These are phyloP conservation scores for Boletus rubroflammeus DNA, from an alignment of 768 basidiomycete genomes.

Conservation along the genomic window DNA sequence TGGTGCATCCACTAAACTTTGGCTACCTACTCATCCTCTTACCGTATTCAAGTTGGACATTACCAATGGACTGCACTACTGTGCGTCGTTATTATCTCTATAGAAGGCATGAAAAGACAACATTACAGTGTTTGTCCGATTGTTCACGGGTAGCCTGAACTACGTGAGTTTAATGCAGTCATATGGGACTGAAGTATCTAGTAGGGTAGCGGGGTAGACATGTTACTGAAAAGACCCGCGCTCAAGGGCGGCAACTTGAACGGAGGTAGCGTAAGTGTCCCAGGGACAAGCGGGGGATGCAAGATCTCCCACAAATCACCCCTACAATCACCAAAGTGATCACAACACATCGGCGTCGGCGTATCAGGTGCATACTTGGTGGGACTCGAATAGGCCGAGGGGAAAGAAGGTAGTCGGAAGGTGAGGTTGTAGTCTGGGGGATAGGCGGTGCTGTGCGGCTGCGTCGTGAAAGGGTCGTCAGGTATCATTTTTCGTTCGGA, in stretches of 20 bases:
- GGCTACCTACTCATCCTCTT: too few relatives aligned
- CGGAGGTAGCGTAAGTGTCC: slow-evolving; percentile 20
- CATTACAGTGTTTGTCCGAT: neutral
- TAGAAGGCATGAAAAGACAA: neutral
- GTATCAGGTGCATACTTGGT: slow-evolving; percentile 17
- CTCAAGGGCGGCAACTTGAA: slow-evolving; percentile 23
- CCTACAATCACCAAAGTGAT: slow-evolving; percentile 22
- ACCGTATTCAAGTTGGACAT: too few relatives aligned
- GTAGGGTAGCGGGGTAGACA: neutral
- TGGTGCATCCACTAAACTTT: too few relatives aligned
- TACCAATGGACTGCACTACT: too few relatives aligned
- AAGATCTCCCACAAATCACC: slow-evolving; percentile 25
- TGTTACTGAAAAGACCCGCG: slow-evolving; percentile 9
- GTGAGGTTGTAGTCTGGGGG: neutral
- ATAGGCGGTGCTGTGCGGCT: neutral
- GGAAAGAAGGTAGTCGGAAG: slow-evolving; percentile 17
- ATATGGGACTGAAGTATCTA: neutral
- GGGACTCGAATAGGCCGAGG: neutral
- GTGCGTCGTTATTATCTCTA: too few relatives aligned
- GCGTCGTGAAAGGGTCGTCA: slow-evolving; percentile 19
- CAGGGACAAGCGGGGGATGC: slow-evolving; percentile 22
- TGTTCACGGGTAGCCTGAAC: neutral
- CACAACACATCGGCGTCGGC: slow-evolving; percentile 25
- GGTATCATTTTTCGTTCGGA: neutral
- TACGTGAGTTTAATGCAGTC: neutral